Percentiles rank a stretch among this genome's conserved stretches.
Conservation (phyloP, 2,329 filamentous ascomycete genomes). For the Colletotrichum lentis region DNA sequence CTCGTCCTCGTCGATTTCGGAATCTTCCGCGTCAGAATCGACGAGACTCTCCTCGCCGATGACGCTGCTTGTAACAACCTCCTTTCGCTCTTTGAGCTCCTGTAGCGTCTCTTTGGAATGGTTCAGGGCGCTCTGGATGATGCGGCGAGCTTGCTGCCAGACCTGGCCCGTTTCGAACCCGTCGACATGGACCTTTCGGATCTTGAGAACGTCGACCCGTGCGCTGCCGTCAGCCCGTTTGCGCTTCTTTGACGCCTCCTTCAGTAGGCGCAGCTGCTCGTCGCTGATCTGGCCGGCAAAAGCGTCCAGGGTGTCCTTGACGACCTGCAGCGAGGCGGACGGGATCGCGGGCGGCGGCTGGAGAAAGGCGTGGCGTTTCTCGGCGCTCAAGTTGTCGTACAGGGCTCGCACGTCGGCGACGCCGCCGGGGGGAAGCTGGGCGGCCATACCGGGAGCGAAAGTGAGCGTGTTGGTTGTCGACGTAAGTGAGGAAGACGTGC, state of each 20-base stretch:
- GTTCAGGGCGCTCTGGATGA: slow-evolving; percentile 68
- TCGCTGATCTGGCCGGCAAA: slow-evolving; percentile 78
- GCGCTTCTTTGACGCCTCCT: slow-evolving; percentile 75
- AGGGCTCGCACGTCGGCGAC: slow-evolving; percentile 58
- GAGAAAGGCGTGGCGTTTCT: slow-evolving; percentile 77
- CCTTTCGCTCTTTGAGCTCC: slow-evolving; percentile 57
- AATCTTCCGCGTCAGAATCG: slow-evolving; percentile 44
- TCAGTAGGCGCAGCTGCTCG: slow-evolving; percentile 73
- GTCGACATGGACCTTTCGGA: slow-evolving; percentile 84
- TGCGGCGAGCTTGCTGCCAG: slow-evolving; percentile 90
- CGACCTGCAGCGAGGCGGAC: slow-evolving; percentile 73
- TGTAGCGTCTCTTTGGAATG: slow-evolving; percentile 58
- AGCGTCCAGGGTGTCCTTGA: slow-evolving; percentile 82
- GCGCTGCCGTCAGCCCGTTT: slow-evolving; percentile 67
- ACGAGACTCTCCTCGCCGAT: slow-evolving; percentile 48
- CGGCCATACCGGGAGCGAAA: slow-evolving; percentile 55
- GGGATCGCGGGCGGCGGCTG: slow-evolving; percentile 74
- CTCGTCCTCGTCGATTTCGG: slow-evolving; percentile 44
- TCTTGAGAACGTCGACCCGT: slow-evolving; percentile 67
- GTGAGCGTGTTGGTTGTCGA: slow-evolving; percentile 67
- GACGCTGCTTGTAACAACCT: slow-evolving; percentile 52
- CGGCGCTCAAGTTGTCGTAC: slow-evolving; percentile 64
- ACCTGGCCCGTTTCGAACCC: slow-evolving; percentile 90
- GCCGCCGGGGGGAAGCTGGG: slow-evolving; percentile 41
- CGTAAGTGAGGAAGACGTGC: slow-evolving; percentile 67